phyloP scores from a whole-genome alignment of 495 filamentous ascomycete genomes.

The Aspergillus conjunctus region DNA sequence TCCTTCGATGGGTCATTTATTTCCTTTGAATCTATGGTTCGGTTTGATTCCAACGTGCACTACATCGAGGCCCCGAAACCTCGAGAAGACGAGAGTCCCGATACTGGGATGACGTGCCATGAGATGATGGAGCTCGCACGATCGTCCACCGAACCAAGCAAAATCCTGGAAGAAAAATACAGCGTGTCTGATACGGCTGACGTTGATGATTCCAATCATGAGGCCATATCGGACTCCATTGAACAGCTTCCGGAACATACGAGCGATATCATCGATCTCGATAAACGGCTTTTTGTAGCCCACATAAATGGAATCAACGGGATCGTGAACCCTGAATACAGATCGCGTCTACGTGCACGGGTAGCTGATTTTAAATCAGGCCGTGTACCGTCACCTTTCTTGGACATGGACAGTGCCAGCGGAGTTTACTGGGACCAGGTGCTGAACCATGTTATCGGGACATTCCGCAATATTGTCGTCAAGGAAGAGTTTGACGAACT shows the following conservation, averaged over 20 bases:
- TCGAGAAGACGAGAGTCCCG: constrained; percentile 30
- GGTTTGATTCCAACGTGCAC: constrained; percentile 40
- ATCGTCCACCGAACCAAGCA: constrained; percentile 24
- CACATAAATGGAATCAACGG: constrained; percentile 52
- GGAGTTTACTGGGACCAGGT: constrained; percentile 43
- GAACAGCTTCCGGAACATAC: constrained; percentile 40
- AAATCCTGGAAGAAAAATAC: constrained; percentile 18
- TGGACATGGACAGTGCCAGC: constrained; percentile 37
- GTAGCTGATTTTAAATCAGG: constrained; percentile 43
- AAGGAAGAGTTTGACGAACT: constrained; percentile 44
- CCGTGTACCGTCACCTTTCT: constrained; percentile 36
- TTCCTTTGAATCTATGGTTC: constrained; percentile 42
- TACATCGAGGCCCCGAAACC: constrained; percentile 41
- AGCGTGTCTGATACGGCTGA: constrained; percentile 27
- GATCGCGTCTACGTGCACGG: constrained; percentile 37
- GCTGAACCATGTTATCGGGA: constrained; percentile 45
- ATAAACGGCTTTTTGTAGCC: constrained; percentile 45
- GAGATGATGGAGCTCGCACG: constrained; percentile 47
- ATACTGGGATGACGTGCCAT: constrained; percentile 43
- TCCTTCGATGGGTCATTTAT: constrained; percentile 47
- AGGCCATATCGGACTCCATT: constrained; percentile 23
- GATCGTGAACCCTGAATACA: constrained; percentile 38
- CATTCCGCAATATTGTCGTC: constrained; percentile 44
- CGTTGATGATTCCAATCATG: constrained; percentile 18
- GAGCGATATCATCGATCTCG: constrained; percentile 43